Percentiles rank a stretch among this genome's conserved stretches.
Evolutionary conservation across 2,329 filamentous ascomycete genomes (phyloP).

Genomic region (Nannizziopsis barbatae): DNA sequence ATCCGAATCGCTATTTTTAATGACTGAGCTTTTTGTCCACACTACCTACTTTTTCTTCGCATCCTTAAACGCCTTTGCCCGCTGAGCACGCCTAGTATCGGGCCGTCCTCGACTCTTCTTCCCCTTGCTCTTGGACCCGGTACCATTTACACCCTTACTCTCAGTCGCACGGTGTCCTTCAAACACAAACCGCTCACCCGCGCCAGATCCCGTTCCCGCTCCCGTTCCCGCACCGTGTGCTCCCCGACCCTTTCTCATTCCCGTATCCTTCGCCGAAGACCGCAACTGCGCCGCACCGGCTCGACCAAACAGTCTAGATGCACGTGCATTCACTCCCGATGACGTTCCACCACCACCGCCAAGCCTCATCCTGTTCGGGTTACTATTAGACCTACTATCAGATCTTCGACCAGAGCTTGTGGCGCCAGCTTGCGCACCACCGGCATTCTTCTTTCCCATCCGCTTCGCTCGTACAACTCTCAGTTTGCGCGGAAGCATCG

Average conservation of each 20-base stretch:
- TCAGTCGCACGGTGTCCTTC: conserved; percentile 36
- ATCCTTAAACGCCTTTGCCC: conserved; percentile 34
- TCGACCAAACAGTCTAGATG: conserved; percentile 29
- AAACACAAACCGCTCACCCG: conserved; percentile 28
- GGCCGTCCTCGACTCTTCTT: conserved; percentile 25
- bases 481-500: conserved; percentile 78
- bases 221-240: too few species aligned
- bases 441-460: conserved; percentile 37
- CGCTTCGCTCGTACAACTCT: conserved; percentile 70
- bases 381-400: conserved; percentile 2
- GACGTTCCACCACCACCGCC: neutral
- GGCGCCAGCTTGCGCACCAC: conserved; percentile 5
- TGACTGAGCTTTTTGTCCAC: neutral
- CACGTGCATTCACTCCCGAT: conserved; percentile 30
- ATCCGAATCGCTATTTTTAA: neutral
- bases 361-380: conserved; percentile 10
- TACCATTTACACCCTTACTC: conserved; percentile 19
- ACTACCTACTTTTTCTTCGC: neutral
- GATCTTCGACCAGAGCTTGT: too few species aligned
- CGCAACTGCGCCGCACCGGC: conserved; percentile 29
- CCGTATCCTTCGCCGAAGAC: conserved; percentile 18
- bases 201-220: conserved; percentile 7
- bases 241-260: conserved; percentile 10
- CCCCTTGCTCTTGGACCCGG: conserved; percentile 30
- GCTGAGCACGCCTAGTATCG: conserved; percentile 32